phyloP scores from a whole-genome alignment of 75 land plant species.

The Picea sitchensis region DNA sequence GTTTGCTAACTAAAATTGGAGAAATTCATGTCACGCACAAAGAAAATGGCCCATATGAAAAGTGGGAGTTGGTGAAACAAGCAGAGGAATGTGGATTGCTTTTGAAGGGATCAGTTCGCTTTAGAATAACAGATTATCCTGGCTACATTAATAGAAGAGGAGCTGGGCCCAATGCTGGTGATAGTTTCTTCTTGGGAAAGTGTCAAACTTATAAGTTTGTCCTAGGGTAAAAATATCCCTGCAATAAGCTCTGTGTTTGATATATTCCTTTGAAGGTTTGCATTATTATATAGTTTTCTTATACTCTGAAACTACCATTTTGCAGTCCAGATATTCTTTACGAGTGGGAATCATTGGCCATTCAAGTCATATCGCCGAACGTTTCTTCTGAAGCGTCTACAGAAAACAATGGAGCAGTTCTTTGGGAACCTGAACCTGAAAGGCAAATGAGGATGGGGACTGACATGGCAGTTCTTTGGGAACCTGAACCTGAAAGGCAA shows the following conservation, averaged over 20 bases:
- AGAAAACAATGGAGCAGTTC: too few relatives aligned
- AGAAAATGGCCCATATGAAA: background rate
- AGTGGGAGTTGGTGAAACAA: slow-evolving; percentile 15
- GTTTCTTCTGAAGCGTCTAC: too few relatives aligned
- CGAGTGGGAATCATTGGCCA: too few relatives aligned
- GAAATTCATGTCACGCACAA: slow-evolving; percentile 15
- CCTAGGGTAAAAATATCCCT: background rate
- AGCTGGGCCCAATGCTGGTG: slow-evolving; percentile 10
- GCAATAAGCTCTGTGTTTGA: background rate
- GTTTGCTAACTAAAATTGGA: background rate
- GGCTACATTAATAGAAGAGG: slow-evolving; percentile 24
- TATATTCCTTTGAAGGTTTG: background rate
- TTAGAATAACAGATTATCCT: slow-evolving; percentile 7
- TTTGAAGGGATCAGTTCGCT: background rate
- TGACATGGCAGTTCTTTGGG: too few relatives aligned
- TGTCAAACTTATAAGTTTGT: slow-evolving; percentile 36
- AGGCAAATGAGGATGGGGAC: too few relatives aligned
- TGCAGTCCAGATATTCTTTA: too few relatives aligned
- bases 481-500: too few relatives aligned
- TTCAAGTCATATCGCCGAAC: too few relatives aligned
- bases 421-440: too few relatives aligned
- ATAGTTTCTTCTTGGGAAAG: slow-evolving; percentile 23
- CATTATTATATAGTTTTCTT: too few relatives aligned
- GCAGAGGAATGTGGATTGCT: slow-evolving; percentile 7
- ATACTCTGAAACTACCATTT: too few relatives aligned